Conservation (phyloP, 2,329 filamentous ascomycete genomes). For the Xylaria sp. region DNA sequence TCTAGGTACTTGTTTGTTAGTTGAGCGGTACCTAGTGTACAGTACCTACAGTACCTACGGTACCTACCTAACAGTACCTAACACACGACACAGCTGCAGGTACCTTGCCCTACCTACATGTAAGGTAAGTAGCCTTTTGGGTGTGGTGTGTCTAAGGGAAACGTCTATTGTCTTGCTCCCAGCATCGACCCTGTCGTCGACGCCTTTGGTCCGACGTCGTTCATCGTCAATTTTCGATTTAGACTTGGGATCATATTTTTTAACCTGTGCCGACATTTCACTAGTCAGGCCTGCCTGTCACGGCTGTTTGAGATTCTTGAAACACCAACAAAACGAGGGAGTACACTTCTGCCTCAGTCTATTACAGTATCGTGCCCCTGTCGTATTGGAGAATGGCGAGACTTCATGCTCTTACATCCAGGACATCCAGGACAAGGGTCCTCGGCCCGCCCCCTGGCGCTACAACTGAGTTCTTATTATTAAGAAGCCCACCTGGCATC, state of each 20-base stretch:
- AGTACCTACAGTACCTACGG: not conserved
- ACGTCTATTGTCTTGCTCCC: slow-evolving; percentile 4
- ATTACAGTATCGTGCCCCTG: slow-evolving; percentile 28
- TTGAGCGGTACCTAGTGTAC: not conserved
- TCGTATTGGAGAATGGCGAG: slow-evolving; percentile 40
- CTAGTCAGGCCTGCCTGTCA: not conserved
- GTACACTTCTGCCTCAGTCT: slow-evolving; percentile 39
- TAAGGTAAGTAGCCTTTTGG: not conserved
- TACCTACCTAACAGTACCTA: not conserved
- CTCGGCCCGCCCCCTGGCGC: slow-evolving; percentile 40
- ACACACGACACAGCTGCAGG: slow-evolving; percentile 13
- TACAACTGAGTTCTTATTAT: slow-evolving; percentile 40
- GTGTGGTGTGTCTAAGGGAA: not conserved
- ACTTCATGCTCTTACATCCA: slow-evolving; percentile 37
- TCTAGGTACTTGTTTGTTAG: not conserved
- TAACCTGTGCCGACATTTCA: not conserved
- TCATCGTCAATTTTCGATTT: not conserved
- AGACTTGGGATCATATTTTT: slow-evolving; percentile 14
- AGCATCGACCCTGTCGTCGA: not conserved
- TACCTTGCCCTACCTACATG: slow-evolving; percentile 19
- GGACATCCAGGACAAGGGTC: slow-evolving; percentile 34
- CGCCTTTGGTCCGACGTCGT: slow-evolving; percentile 10
- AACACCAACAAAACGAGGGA: slow-evolving; percentile 46
- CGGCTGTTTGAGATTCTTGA: slow-evolving; percentile 43
- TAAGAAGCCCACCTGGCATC: slow-evolving; percentile 43